phyloP scores from a whole-genome alignment of 2,329 filamentous ascomycete genomes.

The Fusarium buxicola region DNA sequence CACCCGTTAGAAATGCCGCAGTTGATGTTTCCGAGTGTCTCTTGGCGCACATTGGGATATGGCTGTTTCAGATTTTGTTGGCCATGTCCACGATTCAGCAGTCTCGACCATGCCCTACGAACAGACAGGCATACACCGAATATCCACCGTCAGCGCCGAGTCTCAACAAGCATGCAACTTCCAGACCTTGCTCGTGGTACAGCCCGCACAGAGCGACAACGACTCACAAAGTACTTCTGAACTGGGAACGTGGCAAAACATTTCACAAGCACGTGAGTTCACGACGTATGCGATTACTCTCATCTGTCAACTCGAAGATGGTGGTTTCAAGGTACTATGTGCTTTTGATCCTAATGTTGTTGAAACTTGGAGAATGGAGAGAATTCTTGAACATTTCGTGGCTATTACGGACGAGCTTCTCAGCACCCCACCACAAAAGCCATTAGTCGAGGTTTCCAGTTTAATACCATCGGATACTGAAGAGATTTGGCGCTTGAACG shows the following conservation, averaged over 20 bases:
- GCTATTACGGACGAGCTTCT: not conserved
- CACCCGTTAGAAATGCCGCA: no score
- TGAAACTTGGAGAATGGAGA: constrained; percentile 10
- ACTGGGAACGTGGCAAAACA: constrained; percentile 6
- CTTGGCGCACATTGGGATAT: no score
- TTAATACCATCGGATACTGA: not conserved
- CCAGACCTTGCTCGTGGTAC: constrained; percentile 47
- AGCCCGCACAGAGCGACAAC: constrained; percentile 9
- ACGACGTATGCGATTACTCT: constrained; percentile 9
- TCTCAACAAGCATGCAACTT: constrained; percentile 40
- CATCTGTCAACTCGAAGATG: constrained; percentile 10
- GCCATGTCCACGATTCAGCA: no score
- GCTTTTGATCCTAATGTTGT: constrained; percentile 10
- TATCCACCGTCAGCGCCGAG: constrained; percentile 21
- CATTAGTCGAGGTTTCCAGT: not conserved
- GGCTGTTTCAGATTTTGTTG: no score
- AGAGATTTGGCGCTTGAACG: constrained; percentile 5
- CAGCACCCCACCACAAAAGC: not conserved
- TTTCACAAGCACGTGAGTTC: not conserved
- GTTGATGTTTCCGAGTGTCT: no score
- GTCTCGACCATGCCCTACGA: constrained; percentile 23
- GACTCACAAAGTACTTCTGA: not conserved
- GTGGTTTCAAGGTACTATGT: constrained; percentile 4
- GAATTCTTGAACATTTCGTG: constrained; percentile 18
- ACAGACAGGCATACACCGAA: constrained; percentile 38